Evolutionary conservation across 345 rosid genomes (phyloP).

Genomic region (Salix koriyanagi): DNA sequence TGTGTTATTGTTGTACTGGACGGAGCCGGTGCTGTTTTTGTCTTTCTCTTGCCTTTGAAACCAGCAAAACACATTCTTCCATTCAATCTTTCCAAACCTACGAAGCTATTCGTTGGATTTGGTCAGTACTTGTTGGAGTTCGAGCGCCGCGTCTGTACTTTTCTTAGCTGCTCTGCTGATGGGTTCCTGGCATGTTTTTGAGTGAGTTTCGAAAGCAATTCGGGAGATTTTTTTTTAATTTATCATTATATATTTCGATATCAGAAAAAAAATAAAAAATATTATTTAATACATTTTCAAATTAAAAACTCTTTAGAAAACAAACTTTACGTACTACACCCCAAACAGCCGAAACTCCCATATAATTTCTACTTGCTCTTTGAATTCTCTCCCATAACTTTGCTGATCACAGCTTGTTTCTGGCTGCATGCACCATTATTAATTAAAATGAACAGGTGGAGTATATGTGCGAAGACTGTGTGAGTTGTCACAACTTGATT

Average conservation of each 20-base stretch:
- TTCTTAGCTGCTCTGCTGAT: slow-evolving; percentile 18
- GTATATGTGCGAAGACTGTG: too few relatives aligned
- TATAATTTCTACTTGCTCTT: background rate
- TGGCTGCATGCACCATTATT: background rate
- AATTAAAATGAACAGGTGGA: background rate
- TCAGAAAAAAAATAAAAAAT: too few relatives aligned
- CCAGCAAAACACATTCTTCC: slow-evolving; percentile 25
- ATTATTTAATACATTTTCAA: too few relatives aligned
- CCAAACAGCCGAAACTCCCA: background rate
- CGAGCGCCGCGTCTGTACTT: slow-evolving; percentile 16
- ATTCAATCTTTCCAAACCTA: slow-evolving; percentile 18
- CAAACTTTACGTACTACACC: too few relatives aligned
- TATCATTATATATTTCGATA: too few relatives aligned
- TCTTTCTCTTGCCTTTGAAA: slow-evolving; percentile 25
- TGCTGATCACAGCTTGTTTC: background rate
- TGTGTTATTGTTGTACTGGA: slow-evolving; percentile 13
- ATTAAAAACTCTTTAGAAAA: too few relatives aligned
- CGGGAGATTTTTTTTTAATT: too few relatives aligned
- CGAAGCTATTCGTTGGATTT: slow-evolving; percentile 19
- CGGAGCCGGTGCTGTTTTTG: slow-evolving; percentile 8
- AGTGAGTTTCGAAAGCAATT: too few relatives aligned
- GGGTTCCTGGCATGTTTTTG: slow-evolving; percentile 7
- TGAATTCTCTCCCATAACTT: background rate
- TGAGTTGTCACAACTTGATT: background rate
- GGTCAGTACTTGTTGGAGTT: slow-evolving; percentile 14